Evolutionary conservation across 148 eudicot species (phyloP), one percentile per base, ranked within the genome.

Genomic region (Chenopodium formosanum): DNA sequence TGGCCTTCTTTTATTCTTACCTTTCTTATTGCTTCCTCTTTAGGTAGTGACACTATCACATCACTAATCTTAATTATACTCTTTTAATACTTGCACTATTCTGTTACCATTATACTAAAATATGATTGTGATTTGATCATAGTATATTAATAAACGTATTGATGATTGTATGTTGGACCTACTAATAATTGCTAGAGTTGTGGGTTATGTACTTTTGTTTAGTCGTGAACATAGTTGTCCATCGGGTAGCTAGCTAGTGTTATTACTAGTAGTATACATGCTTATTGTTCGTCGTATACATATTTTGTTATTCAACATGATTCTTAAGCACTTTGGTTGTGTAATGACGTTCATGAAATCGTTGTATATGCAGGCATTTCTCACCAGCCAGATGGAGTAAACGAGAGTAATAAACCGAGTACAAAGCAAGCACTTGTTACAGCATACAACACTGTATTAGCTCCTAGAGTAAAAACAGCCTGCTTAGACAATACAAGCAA

Each of bases 341-440:
- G 20, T 31, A 63, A 12, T 82, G 60, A 83, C 53, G 1, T 22
- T 58, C 23, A 17, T 4, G 3, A 27, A 22, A 17, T 32, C 8
- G 37, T 17, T 19, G 6, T 37, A 1, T 50, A 32, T 81, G 84
- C 87, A 95, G 99, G 99, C 22, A 90, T 94, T 8, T 89, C 85
- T 81, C 82, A 85, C 60, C 97, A 90, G 2, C 52, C 83, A 4
- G 94, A 90, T 9, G 90, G 85, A 27, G 60, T 78, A 68, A 92
- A 58, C 37, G 97, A 95, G 23, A 87, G 82, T 79, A 94, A 95
- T 47, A 91, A 82, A 74, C 89, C 90, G 2, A 92, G 88, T 74
- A 79, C 92, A 32, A 91, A 91, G 79, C 94, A 95, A 81, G 52
- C 89, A 3, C 93, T 95, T 1, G 86, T 90, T 58, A 86, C 97